Evolutionary conservation across 2,329 filamentous ascomycete genomes (phyloP), one percentile per base, ranked within the genome.

Genomic region (Pseudogymnoascus pannorum): DNA sequence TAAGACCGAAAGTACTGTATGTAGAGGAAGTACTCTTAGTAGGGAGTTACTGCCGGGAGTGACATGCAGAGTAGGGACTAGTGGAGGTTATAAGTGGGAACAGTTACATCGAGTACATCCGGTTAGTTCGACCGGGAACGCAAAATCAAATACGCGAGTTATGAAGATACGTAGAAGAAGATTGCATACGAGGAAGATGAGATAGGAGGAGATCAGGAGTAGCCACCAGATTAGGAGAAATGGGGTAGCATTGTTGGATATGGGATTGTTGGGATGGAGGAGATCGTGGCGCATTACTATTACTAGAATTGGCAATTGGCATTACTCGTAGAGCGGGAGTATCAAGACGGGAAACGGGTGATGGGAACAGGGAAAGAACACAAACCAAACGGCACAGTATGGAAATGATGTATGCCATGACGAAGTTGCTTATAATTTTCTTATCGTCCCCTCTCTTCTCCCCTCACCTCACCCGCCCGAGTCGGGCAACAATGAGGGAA

Each of bases 121-220:
- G 26, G 26, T 7, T 7, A 26, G 11, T 26, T 48, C 6, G 22
- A 26, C 20, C 20, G 20, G 42, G 20, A 6, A 24, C 42, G 42
- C 42, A 48, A 48, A 48, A 48, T 48, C 42, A 48, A 48, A 48
- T 48, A 48, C 42, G 42, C 42, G 42, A 48, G 42, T 6, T 26
- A n/a, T n/a, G n/a, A n/a, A 12, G 40, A 12, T 22, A 36, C 33
- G 33, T n/a, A n/a, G n/a, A n/a, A n/a, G n/a, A n/a, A n/a, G n/a
- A n/a, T 16, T 18, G 16, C 40, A 44, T 22, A 24, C 20, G 20
- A 24, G n/a, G 40, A 9, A 24, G 11, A 7, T 2, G 38, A 7
- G 18, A 12, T 29, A 22, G 11, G 11, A 12, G 38, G n/a, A n/a
- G n/a, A n/a, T n/a, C n/a, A n/a, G n/a, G n/a, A n/a, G n/a, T n/a